Conservation (phyloP, 306 rosid species). For the Cyamopsis tetragonoloba region DNA sequence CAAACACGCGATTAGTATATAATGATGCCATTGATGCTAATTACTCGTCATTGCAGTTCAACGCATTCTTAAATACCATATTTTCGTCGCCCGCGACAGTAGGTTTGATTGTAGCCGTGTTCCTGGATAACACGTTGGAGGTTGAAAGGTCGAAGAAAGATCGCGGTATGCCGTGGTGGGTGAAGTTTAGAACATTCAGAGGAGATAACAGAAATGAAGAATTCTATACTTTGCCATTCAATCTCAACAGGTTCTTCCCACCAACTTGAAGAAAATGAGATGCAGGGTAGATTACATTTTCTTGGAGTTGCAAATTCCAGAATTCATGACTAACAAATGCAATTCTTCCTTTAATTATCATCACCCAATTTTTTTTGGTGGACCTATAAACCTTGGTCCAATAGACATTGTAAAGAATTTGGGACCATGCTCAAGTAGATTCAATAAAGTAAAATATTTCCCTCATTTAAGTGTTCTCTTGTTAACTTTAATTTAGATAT, state of each 20-base stretch:
- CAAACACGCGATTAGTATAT: too few relatives aligned
- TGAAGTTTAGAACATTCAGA: constrained; percentile 81
- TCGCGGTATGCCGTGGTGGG: constrained; percentile 99
- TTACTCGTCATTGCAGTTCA: constrained; percentile 55
- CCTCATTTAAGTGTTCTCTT: too few relatives aligned
- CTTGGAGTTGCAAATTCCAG: constrained; percentile 8
- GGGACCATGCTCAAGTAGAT: constrained; percentile 25
- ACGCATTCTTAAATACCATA: constrained; percentile 82
- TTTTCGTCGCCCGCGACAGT: constrained; percentile 85
- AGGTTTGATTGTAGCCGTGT: constrained; percentile 80
- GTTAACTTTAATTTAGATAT: too few relatives aligned
- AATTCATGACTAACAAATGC: constrained; percentile 25
- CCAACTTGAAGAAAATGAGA: constrained; percentile 47
- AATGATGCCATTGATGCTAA: neutral
- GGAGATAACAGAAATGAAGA: constrained; percentile 98
- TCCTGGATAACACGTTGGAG: constrained; percentile 88
- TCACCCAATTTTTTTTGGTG: constrained; percentile 26
- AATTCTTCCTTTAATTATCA: constrained; percentile 30
- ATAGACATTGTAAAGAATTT: constrained; percentile 25
- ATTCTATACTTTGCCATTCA: constrained; percentile 88
- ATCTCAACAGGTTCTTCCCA: constrained; percentile 92
- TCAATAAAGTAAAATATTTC: constrained; percentile 26
- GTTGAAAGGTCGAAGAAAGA: constrained; percentile 87
- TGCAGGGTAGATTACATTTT: constrained; percentile 8
- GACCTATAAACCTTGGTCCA: constrained; percentile 27